Evolutionary conservation across 495 filamentous ascomycete genomes (phyloP).

Genomic region (Penicillium coffeae): DNA sequence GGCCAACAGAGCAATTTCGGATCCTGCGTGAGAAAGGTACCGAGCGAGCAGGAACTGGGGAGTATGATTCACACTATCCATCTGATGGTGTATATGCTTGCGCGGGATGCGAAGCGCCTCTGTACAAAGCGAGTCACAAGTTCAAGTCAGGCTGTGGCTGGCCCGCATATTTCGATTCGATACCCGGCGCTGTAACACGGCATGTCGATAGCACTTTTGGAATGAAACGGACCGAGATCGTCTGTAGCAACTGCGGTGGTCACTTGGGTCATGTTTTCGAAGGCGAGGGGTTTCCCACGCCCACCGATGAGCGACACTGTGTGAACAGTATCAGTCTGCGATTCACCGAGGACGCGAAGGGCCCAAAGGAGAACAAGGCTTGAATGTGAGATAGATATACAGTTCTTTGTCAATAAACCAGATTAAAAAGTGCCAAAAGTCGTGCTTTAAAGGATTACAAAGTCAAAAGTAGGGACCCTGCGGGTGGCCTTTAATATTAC

Average conservation of each 20-base stretch:
- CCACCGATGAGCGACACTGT: conserved; percentile 95
- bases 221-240: conserved; percentile 88
- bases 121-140: conserved; percentile 88
- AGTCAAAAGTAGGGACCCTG: no score
- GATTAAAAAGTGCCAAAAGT: no score
- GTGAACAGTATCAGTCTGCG: conserved; percentile 88
- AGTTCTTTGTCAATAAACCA: no score
- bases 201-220: conserved; percentile 73
- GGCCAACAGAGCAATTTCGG: conserved; percentile 78
- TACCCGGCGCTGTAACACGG: conserved; percentile 82
- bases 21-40: conserved; percentile 89
- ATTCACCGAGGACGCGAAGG: conserved; percentile 61
- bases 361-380: conserved; percentile 30
- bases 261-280: conserved; percentile 98
- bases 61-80: conserved; percentile 85
- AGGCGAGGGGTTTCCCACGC: conserved; percentile 85
- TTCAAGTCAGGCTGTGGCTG: conserved; percentile 96
- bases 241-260: conserved; percentile 88
- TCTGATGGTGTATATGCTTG: conserved; percentile 73
- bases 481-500: no score
- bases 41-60: conserved; percentile 71
- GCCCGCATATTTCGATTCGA: conserved; percentile 94
- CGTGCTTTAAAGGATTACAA: no score
- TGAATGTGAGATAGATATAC: conserved; percentile 8
- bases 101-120: conserved; percentile 77